Evolutionary conservation across 345 rosid species (phyloP).

Genomic region (Nasturtium officinale): DNA sequence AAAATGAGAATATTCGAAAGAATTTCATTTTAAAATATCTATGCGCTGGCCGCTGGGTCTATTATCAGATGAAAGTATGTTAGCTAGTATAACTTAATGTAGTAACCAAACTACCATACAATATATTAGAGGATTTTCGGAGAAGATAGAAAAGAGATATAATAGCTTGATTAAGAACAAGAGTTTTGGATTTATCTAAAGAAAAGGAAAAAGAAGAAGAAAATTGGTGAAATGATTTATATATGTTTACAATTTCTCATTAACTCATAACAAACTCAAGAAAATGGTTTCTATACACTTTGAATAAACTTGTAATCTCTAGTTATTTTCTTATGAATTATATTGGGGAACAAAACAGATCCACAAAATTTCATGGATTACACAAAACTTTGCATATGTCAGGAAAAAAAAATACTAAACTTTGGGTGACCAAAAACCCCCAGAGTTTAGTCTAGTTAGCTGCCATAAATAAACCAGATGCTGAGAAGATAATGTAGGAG

Average conservation of each 20-base stretch:
- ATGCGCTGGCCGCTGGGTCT: not conserved
- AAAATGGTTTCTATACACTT: not conserved
- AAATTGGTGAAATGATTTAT: not conserved
- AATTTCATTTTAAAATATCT: conserved; percentile 11
- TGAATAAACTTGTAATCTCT: not conserved
- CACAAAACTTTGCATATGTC: too few species aligned
- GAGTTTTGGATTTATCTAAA: not conserved
- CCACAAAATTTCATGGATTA: too few species aligned
- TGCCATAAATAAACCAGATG: not conserved
- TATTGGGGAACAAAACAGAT: too few species aligned
- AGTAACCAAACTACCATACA: not conserved
- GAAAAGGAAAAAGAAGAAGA: too few species aligned
- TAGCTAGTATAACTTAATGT: not conserved
- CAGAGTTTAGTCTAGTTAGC: not conserved
- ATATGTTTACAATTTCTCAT: not conserved
- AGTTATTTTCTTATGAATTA: too few species aligned
- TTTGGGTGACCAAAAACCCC: not conserved
- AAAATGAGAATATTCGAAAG: not conserved
- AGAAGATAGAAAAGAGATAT: not conserved
- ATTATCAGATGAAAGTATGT: not conserved
- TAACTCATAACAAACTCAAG: not conserved
- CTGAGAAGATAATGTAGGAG: not conserved
- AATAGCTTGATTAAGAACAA: not conserved
- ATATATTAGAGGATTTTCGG: not conserved
- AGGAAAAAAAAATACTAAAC: too few species aligned